Percentiles rank a stretch among this genome's conserved stretches.
These are phyloP conservation scores for Kodamaea fukazawae DNA, from an alignment of 805 yeast species.

Conservation along the genomic window DNA sequence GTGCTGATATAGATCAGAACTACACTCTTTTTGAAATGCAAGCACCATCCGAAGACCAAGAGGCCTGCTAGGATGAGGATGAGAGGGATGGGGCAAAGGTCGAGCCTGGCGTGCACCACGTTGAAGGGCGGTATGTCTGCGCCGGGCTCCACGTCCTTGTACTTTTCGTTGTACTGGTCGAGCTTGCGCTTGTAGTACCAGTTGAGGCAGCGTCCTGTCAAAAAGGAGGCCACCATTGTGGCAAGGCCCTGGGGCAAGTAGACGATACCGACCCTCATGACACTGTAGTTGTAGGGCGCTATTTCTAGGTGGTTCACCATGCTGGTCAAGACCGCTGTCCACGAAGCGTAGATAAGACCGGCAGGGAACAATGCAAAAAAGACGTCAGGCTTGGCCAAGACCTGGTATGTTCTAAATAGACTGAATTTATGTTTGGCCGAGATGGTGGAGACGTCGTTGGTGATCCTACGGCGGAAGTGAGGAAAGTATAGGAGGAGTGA, in stretches of 20 bases:
- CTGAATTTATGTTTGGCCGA: conserved; percentile 4
- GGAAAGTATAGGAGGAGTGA: conserved; percentile 42
- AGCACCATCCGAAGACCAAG: conserved; percentile 71
- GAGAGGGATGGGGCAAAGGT: conserved; percentile 14
- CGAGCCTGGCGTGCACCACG: conserved; percentile 10
- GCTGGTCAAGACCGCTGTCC: conserved; percentile 69
- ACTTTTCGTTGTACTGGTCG: conserved; percentile 9
- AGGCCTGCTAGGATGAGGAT: conserved; percentile 24
- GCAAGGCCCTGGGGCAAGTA: conserved; percentile 74
- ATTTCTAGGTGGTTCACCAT: conserved; percentile 53
- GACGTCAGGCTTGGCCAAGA: conserved; percentile 45
- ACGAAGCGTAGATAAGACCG: conserved; percentile 62
- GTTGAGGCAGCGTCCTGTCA: conserved; percentile 57
- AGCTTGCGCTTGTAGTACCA: conserved; percentile 39
- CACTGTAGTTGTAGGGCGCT: conserved; percentile 47
- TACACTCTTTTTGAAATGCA: conserved; percentile 45
- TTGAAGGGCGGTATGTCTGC: neutral
- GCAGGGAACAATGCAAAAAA: conserved; percentile 51
- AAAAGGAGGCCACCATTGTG: conserved; percentile 57
- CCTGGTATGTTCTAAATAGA: conserved; percentile 34
- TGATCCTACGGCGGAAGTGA: conserved; percentile 7
- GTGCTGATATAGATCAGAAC: conserved; percentile 58
- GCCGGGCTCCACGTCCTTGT: neutral
- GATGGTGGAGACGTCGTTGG: conserved; percentile 12
- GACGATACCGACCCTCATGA: conserved; percentile 63